phyloP scores from a whole-genome alignment of 768 basidiomycete genomes.

The Mycena galericulata region DNA sequence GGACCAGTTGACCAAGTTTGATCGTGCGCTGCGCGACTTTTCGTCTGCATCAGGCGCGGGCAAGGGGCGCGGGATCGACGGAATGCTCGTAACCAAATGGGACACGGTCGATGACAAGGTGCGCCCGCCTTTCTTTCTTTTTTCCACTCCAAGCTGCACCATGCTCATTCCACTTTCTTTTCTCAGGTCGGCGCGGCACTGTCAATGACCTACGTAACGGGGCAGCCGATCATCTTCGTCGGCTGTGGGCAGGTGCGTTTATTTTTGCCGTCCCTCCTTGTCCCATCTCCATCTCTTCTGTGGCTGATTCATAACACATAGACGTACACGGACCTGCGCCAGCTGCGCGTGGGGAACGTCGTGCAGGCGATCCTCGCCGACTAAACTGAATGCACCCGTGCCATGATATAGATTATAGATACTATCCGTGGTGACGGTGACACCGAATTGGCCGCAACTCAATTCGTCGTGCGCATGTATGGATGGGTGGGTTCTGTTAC shows the following conservation, averaged over 20 bases:
- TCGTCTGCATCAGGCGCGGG: slow-evolving; percentile 76
- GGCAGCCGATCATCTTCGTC: slow-evolving; percentile 98
- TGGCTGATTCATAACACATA: slow-evolving; percentile 46
- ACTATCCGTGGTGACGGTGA: too few species aligned
- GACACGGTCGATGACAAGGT: slow-evolving; percentile 99
- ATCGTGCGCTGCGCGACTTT: slow-evolving; percentile 93
- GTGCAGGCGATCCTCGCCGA: slow-evolving; percentile 92
- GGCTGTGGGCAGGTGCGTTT: slow-evolving; percentile 95
- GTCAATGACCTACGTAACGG: slow-evolving; percentile 99
- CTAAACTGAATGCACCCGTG: slow-evolving; percentile 44
- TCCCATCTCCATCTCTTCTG: slow-evolving; percentile 13
- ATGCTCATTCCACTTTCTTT: background rate
- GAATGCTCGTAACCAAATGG: slow-evolving; percentile 99
- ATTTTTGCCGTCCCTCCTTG: too few species aligned
- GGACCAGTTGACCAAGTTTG: slow-evolving; percentile 97
- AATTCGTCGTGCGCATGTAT: too few species aligned
- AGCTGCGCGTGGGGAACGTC: slow-evolving; percentile 91
- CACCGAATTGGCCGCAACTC: too few species aligned
- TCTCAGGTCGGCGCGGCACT: slow-evolving; percentile 94
- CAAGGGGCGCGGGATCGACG: slow-evolving; percentile 93
- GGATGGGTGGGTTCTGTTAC: too few species aligned
- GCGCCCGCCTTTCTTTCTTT: slow-evolving; percentile 34
- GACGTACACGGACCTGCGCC: slow-evolving; percentile 97
- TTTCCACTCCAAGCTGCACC: background rate
- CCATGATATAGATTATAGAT: too few species aligned